These are phyloP conservation scores for Petunia axillaris DNA, from an alignment of 257 asterid genomes.

Conservation along the genomic window DNA sequence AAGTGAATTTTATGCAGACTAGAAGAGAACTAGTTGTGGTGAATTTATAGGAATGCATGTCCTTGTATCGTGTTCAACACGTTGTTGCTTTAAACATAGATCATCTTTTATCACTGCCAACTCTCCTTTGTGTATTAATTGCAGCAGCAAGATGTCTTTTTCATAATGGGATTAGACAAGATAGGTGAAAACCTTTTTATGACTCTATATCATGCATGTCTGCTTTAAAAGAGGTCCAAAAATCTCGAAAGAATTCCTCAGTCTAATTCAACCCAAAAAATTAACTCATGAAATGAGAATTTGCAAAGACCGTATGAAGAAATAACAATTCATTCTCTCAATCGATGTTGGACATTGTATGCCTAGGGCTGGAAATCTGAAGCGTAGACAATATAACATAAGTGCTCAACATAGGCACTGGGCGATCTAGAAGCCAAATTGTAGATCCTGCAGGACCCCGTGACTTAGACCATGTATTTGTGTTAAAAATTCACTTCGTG, in stretches of 20 bases:
- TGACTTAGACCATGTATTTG: too few relatives aligned
- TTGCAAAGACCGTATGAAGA: background rate
- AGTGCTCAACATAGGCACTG: too few relatives aligned
- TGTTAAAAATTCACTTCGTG: too few relatives aligned
- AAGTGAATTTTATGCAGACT: constrained; percentile 22
- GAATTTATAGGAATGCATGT: constrained; percentile 36
- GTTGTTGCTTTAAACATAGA: constrained; percentile 32
- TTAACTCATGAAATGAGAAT: background rate
- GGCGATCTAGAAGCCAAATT: too few relatives aligned
- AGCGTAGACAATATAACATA: too few relatives aligned
- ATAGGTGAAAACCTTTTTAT: background rate
- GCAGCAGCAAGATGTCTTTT: constrained; percentile 30
- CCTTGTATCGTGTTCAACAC: constrained; percentile 35
- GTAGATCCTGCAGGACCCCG: too few relatives aligned
- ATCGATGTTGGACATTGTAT: too few relatives aligned
- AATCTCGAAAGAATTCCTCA: constrained; percentile 27
- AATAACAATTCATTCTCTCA: background rate
- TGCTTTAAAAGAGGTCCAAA: constrained; percentile 21
- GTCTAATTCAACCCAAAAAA: background rate
- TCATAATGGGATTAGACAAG: constrained; percentile 8
- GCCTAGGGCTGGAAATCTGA: too few relatives aligned
- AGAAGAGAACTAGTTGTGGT: background rate
- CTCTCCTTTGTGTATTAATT: constrained; percentile 37
- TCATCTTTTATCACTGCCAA: constrained; percentile 30
- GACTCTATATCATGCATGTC: background rate